A percentile compares a stretch with the other conserved stretches of the same genome.
Evolutionary conservation across 805 yeast genomes (phyloP).

Genomic region (Lipomyces oligophaga): DNA sequence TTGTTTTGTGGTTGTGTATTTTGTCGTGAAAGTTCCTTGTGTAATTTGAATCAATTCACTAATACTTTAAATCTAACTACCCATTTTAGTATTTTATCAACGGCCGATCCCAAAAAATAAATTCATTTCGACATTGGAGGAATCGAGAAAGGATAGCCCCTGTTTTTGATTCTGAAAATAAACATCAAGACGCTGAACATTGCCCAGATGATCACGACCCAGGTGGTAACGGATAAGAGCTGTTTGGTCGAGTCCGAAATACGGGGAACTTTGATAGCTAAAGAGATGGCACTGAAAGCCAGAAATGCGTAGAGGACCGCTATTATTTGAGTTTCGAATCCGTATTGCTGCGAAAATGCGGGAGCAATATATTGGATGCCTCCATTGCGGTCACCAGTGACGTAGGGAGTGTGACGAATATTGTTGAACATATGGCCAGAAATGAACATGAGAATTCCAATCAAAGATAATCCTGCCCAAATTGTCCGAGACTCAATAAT

Average conservation of each 20-base stretch:
- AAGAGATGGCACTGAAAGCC: constrained; percentile 54
- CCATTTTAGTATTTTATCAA: too few relatives aligned
- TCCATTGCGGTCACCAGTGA: constrained; percentile 44
- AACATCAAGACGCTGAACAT: constrained; percentile 61
- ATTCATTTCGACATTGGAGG: constrained; percentile 27
- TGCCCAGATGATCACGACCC: constrained; percentile 48
- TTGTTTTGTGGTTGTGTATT: too few relatives aligned
- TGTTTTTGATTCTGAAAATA: constrained; percentile 65
- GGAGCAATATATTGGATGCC: constrained; percentile 51
- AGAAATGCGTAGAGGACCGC: constrained; percentile 60
- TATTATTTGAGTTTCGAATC: constrained; percentile 84
- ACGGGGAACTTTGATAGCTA: constrained; percentile 56
- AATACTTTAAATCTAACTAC: too few relatives aligned
- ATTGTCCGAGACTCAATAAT: constrained; percentile 24
- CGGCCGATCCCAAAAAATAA: too few relatives aligned
- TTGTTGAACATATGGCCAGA: constrained; percentile 92
- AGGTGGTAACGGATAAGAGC: constrained; percentile 46
- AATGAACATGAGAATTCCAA: constrained; percentile 64
- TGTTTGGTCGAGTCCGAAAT: constrained; percentile 47
- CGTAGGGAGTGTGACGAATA: constrained; percentile 65
- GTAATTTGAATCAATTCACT: too few relatives aligned
- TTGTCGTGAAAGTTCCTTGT: too few relatives aligned
- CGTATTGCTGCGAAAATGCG: constrained; percentile 75
- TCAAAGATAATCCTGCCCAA: constrained; percentile 71
- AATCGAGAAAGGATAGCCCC: constrained; percentile 73